Evolutionary conservation across 1,139 yeast genomes (phyloP), one percentile per base, ranked within the genome.

Genomic region (Candida pseudoviswanathii): DNA sequence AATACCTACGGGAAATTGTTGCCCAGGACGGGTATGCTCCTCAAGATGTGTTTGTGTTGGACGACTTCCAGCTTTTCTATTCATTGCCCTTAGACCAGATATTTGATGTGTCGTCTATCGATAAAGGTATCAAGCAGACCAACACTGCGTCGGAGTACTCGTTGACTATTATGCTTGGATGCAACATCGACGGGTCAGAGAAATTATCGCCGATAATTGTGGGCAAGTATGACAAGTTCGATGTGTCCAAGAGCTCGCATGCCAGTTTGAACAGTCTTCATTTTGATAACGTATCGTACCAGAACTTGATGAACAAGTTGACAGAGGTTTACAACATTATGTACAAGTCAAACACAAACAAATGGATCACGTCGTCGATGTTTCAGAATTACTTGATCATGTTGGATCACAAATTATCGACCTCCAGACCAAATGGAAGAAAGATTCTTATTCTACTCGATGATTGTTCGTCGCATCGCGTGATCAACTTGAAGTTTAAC

Each of bases 361-460:
- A 83, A 51, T 83, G 88, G 87, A 69, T 84, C 36, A 84, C 89
- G 1, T 79, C 86, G n/a, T 79, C 82, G 36, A 68, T 82, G 66
- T 83, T 84, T 57, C 85, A 84, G 55, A 82, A 83, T 57, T 84
- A 86, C 75, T 62, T 84, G 26, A 69, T 81, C 2, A 73, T 83
- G 5, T 66, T 85, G 60, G 89, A 84, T 55, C 86, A 83, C 58
- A 76, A 85, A 55, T 58, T 76, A 7, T 60, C 68, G 8, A 65
- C 75, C 47, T 68, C 70, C 36, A 56, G 64, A 2, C 74, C 75
- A 1, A 52, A 59, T 10, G 44, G 44, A 22, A 66, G 88, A 49
- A 80, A 81, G 51, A 80, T 84, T 42, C 66, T 82, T 50, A 75
- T 84, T 5, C 64, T 84, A 1, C 59, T 84, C 8, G 88, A 84